Conservation (phyloP, 495 filamentous ascomycete species). For the Penicillium maclennaniae region DNA sequence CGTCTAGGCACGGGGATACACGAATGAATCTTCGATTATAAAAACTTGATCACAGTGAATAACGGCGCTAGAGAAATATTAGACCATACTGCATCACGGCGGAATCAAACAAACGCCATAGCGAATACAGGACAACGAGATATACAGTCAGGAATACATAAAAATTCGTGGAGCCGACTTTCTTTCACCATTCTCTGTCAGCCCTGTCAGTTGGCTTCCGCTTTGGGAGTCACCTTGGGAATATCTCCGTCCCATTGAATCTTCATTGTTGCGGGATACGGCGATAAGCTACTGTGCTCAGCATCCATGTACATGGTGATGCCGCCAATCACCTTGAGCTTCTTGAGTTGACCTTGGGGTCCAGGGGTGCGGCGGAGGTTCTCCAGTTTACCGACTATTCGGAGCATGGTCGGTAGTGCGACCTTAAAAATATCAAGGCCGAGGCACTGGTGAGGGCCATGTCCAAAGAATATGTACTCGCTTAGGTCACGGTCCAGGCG, state of each 20-base stretch:
- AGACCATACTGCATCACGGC: too few species aligned
- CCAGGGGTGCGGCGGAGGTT: slow-evolving; percentile 61
- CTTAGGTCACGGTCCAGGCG: slow-evolving; percentile 60
- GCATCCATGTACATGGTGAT: slow-evolving; percentile 65
- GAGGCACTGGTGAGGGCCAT: slow-evolving; percentile 56
- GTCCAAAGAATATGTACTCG: slow-evolving; percentile 61
- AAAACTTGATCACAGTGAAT: too few species aligned
- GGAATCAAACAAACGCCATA: background rate
- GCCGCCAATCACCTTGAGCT: slow-evolving; percentile 50
- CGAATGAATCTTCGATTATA: too few species aligned
- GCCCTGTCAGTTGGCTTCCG: background rate
- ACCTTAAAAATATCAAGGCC: slow-evolving; percentile 54
- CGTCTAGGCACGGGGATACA: too few species aligned
- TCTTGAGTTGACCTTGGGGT: slow-evolving; percentile 65
- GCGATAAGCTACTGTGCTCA: slow-evolving; percentile 64
- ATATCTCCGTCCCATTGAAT: slow-evolving; percentile 46
- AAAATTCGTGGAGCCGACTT: background rate
- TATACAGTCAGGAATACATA: background rate
- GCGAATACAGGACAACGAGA: background rate
- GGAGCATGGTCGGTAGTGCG: slow-evolving; percentile 61
- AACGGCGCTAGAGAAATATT: too few species aligned
- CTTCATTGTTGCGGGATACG: slow-evolving; percentile 66
- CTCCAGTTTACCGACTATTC: slow-evolving; percentile 48
- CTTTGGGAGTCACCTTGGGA: slow-evolving; percentile 27
- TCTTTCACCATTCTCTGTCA: background rate